Evolutionary conservation across 1,284 basidiomycete species (phyloP).

Genomic region (Sanghuangporus weigelae): DNA sequence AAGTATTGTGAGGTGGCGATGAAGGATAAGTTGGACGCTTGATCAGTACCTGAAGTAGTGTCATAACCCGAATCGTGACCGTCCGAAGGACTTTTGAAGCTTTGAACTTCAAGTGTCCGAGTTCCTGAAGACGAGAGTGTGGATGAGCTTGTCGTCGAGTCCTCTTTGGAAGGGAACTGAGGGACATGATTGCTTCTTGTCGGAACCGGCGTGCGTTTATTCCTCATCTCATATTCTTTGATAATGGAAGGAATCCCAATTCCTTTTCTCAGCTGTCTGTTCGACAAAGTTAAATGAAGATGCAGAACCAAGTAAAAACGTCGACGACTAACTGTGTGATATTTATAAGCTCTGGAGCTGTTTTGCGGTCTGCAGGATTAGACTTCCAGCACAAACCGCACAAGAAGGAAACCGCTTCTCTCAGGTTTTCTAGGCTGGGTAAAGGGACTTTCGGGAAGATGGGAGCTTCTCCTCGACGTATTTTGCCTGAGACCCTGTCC

Average conservation of each 20-base stretch:
- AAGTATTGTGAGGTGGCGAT: background rate
- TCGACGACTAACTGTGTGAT: background rate
- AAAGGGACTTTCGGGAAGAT: background rate
- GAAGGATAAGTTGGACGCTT: background rate
- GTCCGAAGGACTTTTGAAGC: background rate
- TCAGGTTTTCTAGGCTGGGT: background rate
- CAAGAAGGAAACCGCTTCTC: background rate
- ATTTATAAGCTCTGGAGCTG: background rate
- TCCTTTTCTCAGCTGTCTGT: background rate
- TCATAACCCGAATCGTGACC: background rate
- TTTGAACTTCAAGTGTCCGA: background rate
- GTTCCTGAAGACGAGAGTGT: background rate
- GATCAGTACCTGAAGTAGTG: background rate
- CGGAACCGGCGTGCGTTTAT: background rate
- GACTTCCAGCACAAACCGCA: conserved; percentile 1
- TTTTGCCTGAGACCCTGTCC: background rate
- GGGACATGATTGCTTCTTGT: background rate
- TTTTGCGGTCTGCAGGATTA: background rate
- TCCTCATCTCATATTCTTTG: background rate
- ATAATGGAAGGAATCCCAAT: background rate
- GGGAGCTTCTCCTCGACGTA: background rate
- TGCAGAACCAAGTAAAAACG: background rate
- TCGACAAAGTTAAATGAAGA: background rate
- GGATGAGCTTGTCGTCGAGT: background rate
- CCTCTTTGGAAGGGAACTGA: background rate